These are phyloP conservation scores for Claviceps africana DNA, from an alignment of 2,329 filamentous ascomycete species.

Conservation along the genomic window DNA sequence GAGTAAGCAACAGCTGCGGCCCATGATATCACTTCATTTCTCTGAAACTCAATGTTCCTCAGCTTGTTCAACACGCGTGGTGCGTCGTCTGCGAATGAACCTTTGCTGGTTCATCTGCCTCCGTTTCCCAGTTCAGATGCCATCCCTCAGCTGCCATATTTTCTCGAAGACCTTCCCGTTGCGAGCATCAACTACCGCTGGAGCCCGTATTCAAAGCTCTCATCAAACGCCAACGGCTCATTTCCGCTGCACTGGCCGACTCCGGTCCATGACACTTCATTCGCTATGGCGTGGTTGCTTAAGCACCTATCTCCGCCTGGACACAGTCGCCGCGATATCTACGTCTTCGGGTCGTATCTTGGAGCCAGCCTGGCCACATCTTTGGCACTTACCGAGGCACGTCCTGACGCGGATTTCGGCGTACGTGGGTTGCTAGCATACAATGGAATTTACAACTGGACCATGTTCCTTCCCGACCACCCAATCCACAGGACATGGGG, in stretches of 20 bases:
- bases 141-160: conserved; percentile 22
- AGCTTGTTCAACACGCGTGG: conserved; percentile 31
- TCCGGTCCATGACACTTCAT: conserved; percentile 41
- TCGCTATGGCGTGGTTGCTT: conserved; percentile 39
- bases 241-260: conserved; percentile 34
- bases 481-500: conserved; percentile 23
- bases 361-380: conserved; percentile 43
- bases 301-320: conserved; percentile 26
- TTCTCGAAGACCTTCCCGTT: conserved; percentile 29
- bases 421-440: conserved; percentile 40
- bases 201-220: conserved; percentile 17
- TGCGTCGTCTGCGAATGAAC: conserved; percentile 17
- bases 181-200: conserved; percentile 49
- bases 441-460: conserved; percentile 53
- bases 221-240: conserved; percentile 3
- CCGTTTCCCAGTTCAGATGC: conserved; percentile 24
- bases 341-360: conserved; percentile 42
- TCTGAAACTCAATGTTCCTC: background rate
- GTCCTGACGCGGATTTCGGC: conserved; percentile 26
- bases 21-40: background rate
- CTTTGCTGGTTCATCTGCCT: conserved; percentile 43
- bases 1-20: conserved; percentile 27
- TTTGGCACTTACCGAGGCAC: conserved; percentile 42
- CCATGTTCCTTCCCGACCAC: conserved; percentile 42
- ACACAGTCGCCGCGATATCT: conserved; percentile 22